Conservation (phyloP, 2,329 filamentous ascomycete genomes). For the Arthrobotrys sinensis region DNA sequence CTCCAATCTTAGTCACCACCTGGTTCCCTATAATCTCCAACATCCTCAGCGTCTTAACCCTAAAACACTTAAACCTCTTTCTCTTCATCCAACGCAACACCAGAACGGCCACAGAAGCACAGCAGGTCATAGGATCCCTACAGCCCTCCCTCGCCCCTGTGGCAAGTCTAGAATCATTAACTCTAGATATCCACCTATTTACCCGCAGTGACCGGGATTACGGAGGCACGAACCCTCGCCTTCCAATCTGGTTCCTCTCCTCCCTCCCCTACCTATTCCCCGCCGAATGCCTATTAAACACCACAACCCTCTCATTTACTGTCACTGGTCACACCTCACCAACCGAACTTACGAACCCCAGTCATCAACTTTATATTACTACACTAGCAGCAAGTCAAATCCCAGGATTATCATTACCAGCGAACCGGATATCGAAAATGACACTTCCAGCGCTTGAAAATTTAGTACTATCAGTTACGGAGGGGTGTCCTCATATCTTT, state of each 20-base stretch:
- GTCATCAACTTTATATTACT: not conserved
- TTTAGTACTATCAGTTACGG: not conserved
- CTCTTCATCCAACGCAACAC: not conserved
- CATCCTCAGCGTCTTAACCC: constrained; percentile 2
- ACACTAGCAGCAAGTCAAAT: not conserved
- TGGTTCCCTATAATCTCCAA: not conserved
- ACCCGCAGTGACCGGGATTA: not conserved
- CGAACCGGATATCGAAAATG: not conserved
- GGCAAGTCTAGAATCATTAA: not conserved
- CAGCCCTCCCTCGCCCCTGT: not conserved
- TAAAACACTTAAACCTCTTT: constrained; percentile 5
- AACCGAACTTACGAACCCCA: not conserved
- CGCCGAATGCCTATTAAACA: not conserved
- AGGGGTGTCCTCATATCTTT: not conserved
- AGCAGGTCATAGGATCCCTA: not conserved
- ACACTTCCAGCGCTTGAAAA: not conserved
- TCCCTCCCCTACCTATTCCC: not conserved
- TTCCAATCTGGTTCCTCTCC: constrained; percentile 4
- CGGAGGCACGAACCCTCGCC: not conserved
- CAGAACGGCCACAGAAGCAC: not conserved
- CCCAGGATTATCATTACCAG: not conserved
- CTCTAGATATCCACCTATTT: not conserved
- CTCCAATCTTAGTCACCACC: not conserved
- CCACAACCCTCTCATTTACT: not conserved
- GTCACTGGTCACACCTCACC: not conserved